Evolutionary conservation across 768 basidiomycete genomes (phyloP).

Genomic region (Hygrophorus russula): DNA sequence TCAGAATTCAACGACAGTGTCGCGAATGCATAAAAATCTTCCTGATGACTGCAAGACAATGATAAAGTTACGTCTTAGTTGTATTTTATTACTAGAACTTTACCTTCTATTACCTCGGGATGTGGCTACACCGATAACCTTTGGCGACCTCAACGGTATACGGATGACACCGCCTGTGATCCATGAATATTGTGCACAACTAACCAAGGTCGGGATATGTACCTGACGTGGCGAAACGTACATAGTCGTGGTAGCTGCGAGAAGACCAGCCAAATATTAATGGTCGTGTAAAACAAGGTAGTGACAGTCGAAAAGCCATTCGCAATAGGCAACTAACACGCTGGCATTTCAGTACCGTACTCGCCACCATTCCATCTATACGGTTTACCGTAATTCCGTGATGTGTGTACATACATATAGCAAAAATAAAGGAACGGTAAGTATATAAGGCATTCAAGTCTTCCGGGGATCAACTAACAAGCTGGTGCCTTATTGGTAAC

Average conservation of each 20-base stretch:
- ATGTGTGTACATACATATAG: no score
- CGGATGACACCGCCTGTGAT: conserved; percentile 48
- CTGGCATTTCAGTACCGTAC: no score
- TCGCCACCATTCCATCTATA: no score
- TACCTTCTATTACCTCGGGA: conserved; percentile 71
- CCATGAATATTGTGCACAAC: not conserved
- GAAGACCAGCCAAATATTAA: not conserved
- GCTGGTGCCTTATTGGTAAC: no score
- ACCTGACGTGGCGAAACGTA: conserved; percentile 18
- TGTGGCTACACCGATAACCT: conserved; percentile 65
- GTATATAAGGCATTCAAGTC: no score
- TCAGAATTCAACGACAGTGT: conserved; percentile 66
- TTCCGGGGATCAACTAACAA: no score
- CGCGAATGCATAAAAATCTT: conserved; percentile 75
- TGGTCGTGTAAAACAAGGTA: not conserved
- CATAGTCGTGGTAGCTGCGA: conserved; percentile 7
- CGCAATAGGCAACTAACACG: not conserved
- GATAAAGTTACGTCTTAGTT: not conserved
- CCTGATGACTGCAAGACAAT: conserved; percentile 57
- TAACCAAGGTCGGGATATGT: not conserved
- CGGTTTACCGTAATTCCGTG: no score
- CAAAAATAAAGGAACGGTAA: no score
- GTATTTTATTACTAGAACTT: conserved; percentile 1
- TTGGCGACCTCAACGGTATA: conserved; percentile 63
- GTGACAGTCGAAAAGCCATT: not conserved